phyloP scores from a whole-genome alignment of 208 protist genomes.

The Vickermania spadyakhi region DNA sequence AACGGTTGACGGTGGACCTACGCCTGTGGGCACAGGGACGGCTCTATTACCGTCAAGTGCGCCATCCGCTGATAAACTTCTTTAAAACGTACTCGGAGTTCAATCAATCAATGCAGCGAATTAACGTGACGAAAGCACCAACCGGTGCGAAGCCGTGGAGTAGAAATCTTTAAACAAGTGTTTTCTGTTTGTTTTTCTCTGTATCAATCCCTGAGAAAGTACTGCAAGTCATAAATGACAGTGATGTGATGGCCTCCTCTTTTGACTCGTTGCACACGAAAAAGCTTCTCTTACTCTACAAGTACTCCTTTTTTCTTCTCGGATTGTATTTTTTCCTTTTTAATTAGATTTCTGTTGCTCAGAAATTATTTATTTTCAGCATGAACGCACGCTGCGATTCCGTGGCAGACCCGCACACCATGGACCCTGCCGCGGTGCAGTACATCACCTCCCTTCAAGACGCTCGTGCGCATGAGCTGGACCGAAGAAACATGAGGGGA shows the following conservation, averaged over 20 bases:
- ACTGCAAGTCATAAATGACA: too few relatives aligned
- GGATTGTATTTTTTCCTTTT: too few relatives aligned
- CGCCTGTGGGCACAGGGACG: conserved; percentile 53
- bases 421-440: not conserved
- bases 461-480: conserved; percentile 8
- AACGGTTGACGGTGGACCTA: conserved; percentile 54
- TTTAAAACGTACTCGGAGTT: conserved; percentile 84
- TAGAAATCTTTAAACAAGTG: conserved; percentile 49
- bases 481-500: conserved; percentile 21
- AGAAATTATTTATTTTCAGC: too few relatives aligned
- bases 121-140: conserved; percentile 69
- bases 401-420: too few relatives aligned
- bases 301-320: too few relatives aligned
- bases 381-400: too few relatives aligned
- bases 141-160: conserved; percentile 71
- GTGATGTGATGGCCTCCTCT: too few relatives aligned
- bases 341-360: too few relatives aligned
- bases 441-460: not conserved
- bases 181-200: too few relatives aligned
- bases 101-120: conserved; percentile 58
- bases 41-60: conserved; percentile 60
- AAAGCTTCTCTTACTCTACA: too few relatives aligned
- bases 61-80: conserved; percentile 81
- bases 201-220: too few relatives aligned
- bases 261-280: too few relatives aligned